A percentile compares a stretch with the other conserved stretches of the same genome.
These are phyloP conservation scores for Nannizziopsis barbatae DNA, from an alignment of 2,329 filamentous ascomycete species.

Conservation along the genomic window DNA sequence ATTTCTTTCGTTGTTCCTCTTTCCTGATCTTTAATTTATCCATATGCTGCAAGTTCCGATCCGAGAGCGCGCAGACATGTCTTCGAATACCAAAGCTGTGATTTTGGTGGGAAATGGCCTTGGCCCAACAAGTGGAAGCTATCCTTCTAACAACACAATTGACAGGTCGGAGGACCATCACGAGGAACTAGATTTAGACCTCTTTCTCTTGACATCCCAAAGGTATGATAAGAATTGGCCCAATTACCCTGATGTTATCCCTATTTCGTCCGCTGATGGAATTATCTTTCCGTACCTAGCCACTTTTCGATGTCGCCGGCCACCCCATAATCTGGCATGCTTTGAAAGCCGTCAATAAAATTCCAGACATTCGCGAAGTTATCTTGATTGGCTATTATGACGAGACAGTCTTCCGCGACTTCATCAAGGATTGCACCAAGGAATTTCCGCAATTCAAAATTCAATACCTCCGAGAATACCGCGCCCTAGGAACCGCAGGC, in stretches of 20 bases:
- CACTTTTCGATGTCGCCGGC: conserved; percentile 94
- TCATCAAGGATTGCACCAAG: conserved; percentile 80
- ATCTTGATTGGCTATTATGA: conserved; percentile 99
- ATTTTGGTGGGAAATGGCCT: conserved; percentile 58
- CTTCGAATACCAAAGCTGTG: conserved; percentile 71
- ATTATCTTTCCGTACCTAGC: conserved; percentile 41
- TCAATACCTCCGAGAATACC: conserved; percentile 95
- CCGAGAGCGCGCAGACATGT: conserved; percentile 34
- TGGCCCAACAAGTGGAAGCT: conserved; percentile 1
- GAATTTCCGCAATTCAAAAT: conserved; percentile 82
- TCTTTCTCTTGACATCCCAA: conserved; percentile 87
- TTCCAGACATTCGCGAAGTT: conserved; percentile 87
- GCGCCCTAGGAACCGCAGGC: conserved; percentile 87
- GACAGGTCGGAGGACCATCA: conserved; percentile 83
- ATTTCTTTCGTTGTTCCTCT: not conserved
- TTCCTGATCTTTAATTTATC: not conserved
- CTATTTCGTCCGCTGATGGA: not conserved
- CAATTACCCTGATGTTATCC: not conserved
- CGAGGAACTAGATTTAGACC: conserved; percentile 92
- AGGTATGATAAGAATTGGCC: conserved; percentile 46
- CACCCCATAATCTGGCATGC: conserved; percentile 99
- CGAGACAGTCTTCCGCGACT: conserved; percentile 90
- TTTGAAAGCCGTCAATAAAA: conserved; percentile 79
- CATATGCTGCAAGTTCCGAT: conserved; percentile 39
- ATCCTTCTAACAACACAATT: conserved; percentile 23